A percentile compares a stretch with the other conserved stretches of the same genome.
Conservation (phyloP, 1,139 yeast species). For the Tardiomyces blankii region DNA sequence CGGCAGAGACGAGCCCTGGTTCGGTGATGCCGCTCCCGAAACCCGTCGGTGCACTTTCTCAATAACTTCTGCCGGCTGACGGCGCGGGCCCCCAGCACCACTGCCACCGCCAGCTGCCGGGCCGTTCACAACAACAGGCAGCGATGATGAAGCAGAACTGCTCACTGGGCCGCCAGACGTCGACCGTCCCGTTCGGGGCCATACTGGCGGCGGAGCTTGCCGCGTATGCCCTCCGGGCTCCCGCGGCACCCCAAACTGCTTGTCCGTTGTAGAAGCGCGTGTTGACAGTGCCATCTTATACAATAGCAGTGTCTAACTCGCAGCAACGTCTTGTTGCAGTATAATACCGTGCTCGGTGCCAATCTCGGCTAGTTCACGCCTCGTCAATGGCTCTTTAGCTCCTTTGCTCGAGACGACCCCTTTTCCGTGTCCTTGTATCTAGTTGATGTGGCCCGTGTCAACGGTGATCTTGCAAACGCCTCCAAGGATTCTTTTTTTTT, state of each 20-base stretch:
- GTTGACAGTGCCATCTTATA: neutral
- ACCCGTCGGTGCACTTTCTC: slow-evolving; percentile 14
- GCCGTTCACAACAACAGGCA: too few relatives aligned
- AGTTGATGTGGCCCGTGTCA: too few relatives aligned
- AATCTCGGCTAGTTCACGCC: too few relatives aligned
- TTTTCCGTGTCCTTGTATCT: too few relatives aligned
- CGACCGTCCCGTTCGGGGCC: neutral
- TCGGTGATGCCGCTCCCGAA: slow-evolving; percentile 5
- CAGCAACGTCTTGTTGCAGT: too few relatives aligned
- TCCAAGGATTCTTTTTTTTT: too few relatives aligned
- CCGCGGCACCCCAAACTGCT: neutral
- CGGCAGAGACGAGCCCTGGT: neutral
- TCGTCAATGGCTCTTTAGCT: too few relatives aligned
- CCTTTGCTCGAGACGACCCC: too few relatives aligned
- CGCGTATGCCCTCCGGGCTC: neutral
- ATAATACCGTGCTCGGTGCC: too few relatives aligned
- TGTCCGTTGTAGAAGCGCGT: neutral
- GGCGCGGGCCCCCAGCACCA: neutral
- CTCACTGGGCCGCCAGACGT: neutral
- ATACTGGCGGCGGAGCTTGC: too few relatives aligned
- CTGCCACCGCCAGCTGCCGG: neutral
- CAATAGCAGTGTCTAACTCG: neutral
- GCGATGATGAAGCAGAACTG: too few relatives aligned
- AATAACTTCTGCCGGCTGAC: slow-evolving; percentile 12
- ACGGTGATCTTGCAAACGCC: too few relatives aligned